Evolutionary conservation across 805 yeast genomes (phyloP), one percentile per base, ranked within the genome.

Genomic region (Metschnikowia lunata): DNA sequence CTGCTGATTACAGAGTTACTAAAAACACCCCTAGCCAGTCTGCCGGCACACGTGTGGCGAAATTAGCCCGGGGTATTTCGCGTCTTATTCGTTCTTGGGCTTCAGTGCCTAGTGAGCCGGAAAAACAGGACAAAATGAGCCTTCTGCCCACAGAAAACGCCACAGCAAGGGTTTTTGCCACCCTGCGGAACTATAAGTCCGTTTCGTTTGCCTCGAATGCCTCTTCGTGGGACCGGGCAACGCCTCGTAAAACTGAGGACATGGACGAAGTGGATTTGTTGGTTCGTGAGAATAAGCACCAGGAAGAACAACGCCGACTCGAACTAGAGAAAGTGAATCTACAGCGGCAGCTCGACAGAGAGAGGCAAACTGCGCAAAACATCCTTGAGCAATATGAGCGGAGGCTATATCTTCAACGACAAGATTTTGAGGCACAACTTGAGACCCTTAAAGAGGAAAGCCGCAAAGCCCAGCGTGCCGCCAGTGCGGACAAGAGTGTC

Each of bases 381-480:
- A 36, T 41, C 27, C 32, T 29, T 27, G 39, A 38, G 18, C 34
- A 42, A 12, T 46, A 45, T 33, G 50, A 48, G 47, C 47, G 50
- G 15, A 43, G 45, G 26, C 30, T 48, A 9, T 37, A 45, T 23
- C 30, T 43, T n/a, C 36, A 45, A 12, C 36, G 38, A 36, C 30
- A 14, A 26, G 49, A 37, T 8, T 39, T 34, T 26, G 49, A 48
- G 36, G 50, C 49, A 13, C 40, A 42, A 7, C 18, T 40, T 9
- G 34, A 36, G 34, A 7, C 4, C 11, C 37, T 34, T 4, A 18
- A 18, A 5, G 23, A 18, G 23, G 23, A 18, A 18, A 18, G 5
- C 3, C 23, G 23, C 23, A 18, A 18, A 18, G 23, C 23, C 23
- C 23, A 18, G 5, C 23, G 5, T 18, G 23, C 23, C 23, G 23